These are phyloP conservation scores for Phoma herbarum DNA, from an alignment of 2,329 filamentous ascomycete species.

Conservation along the genomic window DNA sequence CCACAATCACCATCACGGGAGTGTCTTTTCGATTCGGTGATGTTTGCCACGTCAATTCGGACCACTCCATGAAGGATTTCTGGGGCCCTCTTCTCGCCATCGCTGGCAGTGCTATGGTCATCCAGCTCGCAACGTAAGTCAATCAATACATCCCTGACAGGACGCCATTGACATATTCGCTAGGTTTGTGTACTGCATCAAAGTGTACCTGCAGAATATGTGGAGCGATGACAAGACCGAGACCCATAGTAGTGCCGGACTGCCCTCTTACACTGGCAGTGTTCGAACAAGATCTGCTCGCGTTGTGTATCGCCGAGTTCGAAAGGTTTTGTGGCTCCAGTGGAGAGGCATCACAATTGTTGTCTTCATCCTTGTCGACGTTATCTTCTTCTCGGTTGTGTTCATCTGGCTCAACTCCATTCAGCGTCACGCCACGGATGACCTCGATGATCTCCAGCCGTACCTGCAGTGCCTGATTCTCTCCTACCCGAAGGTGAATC, in stretches of 20 bases:
- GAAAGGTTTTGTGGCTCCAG: slow-evolving; percentile 86
- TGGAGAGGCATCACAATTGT: slow-evolving; percentile 94
- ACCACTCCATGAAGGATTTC: slow-evolving; percentile 81
- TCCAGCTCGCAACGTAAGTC: slow-evolving; percentile 83
- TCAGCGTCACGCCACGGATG: slow-evolving; percentile 64
- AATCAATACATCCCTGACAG: slow-evolving; percentile 1
- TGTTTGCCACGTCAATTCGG: slow-evolving; percentile 94
- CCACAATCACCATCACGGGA: slow-evolving; percentile 84
- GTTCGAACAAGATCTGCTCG: slow-evolving; percentile 81
- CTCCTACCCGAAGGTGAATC: slow-evolving; percentile 66
- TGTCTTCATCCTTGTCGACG: slow-evolving; percentile 86
- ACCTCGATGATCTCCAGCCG: slow-evolving; percentile 63
- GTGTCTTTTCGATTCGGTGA: slow-evolving; percentile 93
- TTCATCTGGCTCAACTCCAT: slow-evolving; percentile 82
- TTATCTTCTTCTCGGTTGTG: slow-evolving; percentile 91
- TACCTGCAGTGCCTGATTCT: slow-evolving; percentile 78
- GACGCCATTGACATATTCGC: slow-evolving; percentile 19
- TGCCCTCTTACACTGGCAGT: slow-evolving; percentile 75
- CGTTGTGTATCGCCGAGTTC: slow-evolving; percentile 86
- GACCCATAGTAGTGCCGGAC: slow-evolving; percentile 66
- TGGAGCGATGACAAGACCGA: slow-evolving; percentile 75
- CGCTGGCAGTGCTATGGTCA: slow-evolving; percentile 75
- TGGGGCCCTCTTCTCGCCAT: slow-evolving; percentile 90
- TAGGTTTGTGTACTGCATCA: slow-evolving; percentile 80
- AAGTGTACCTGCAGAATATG: slow-evolving; percentile 88